Base-by-base conservation (phyloP, 805 yeast species). In the Saturnispora gosingensis region DNA sequence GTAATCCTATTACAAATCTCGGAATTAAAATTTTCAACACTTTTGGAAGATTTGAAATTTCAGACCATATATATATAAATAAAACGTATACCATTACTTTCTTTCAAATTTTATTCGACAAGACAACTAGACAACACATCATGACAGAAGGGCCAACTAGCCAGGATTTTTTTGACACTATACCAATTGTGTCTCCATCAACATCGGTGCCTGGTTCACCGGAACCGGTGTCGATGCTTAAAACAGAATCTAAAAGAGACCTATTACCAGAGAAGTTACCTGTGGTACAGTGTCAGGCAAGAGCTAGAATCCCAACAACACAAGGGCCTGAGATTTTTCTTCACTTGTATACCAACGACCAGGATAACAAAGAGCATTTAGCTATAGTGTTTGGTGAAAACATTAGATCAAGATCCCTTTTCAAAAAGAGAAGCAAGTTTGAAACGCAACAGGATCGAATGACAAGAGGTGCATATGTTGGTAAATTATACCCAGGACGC, bases 381-480 rank as follows among this genome's bases (percentile, higher is more conserved):
- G 99, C 99, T 5, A 91, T 93, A 53, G 99, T 93, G 4, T 91
- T 93, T 70, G 97, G 98, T 9, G 96, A 88, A 61, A 85, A 85
- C 58, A 83, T 93, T 49, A 75, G 96, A 58, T 88, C 96, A 2
- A 75, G 77, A 61, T 72, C 88, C 3, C 71, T 93, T 48, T 93
- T 80, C 69, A 75, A 70, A 44, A 70, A 69, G 48, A 71, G 87
- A 49, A 18, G 24, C 6, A 70, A 70, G 0, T 79, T 80, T 44
- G 99, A 93, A 56, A 74, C 96, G 0, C 97, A 89, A 67, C 83
- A 80, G 59, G 97, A 88, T 65, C 70, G 99, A 58, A 93, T 93
- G 97, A 89, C 95, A n/a, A 77, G 99, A 58, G 99, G 99, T 27
- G 99, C 99, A 0, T 93, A 93, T 59, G 80, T 87, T 32, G 99